Base-by-base conservation (phyloP, 805 yeast species). In the Candida wancherniae region DNA sequence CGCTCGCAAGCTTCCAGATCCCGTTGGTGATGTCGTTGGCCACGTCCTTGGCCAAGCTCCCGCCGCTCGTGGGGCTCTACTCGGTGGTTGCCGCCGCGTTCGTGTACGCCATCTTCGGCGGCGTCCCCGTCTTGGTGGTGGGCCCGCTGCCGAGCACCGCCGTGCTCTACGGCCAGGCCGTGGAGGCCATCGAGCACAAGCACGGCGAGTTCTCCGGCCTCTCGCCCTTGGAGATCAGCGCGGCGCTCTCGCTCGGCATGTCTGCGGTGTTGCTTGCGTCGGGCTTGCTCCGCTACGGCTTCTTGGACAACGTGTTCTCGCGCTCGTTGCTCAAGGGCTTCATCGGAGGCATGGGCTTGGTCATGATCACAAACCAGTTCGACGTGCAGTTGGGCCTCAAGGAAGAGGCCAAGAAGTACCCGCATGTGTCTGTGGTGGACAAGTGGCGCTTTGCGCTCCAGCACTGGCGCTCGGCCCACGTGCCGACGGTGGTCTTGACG, bases 71-170 rank as follows among this genome's bases (percentile, higher is more conserved):
- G 42, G 96, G 96, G 0, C 63, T 88, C 6, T 73, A 79, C 42
- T 84, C 87, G 0, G 67, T 86, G 28, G 78, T 84, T 1, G 64
- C 83, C 3, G 85, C 92, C 0, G 94, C 95, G 0, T 58, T 81
- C n/a, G 59, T 84, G 6, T 87, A 87, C 51, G 69, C 85, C 5
- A 38, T 86, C 3, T 66, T 86, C 37, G 96, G 96, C 0, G 74
- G 92, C 0, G 94, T 86, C 1, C 95, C 95, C 0, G 80, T 80
- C 37, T 75, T 87, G 81, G 77, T 86, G 22, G 94, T 87, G 12
- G 95, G 95, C 0, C 95, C 96, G 1, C 94, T 87, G 54, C 88
- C 90, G 12, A 88, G 95, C 1, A 77, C 85, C 6, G 84, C 94
- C 0, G 63, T 88, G 45, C 77, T 87, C 9, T 77, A 83, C 15